Conservation (phyloP, 129 eudicot species). For the carrot (Daucus carota) region DH1_v3.0 NC_030385.2:39682501-39683000, state of each 20-base stretch:
- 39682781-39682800: neutral
- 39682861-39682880: slow-evolving; percentile 18
- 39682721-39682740: slow-evolving; percentile 7
- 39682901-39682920: slow-evolving; percentile 31
- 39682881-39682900: slow-evolving; percentile 65
- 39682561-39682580: neutral
- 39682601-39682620: neutral
- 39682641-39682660: slow-evolving; percentile 57
- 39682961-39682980: slow-evolving; percentile 50
- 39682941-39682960: slow-evolving; percentile 83
- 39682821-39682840: neutral
- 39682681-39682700: slow-evolving; percentile 83
- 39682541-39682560: neutral
- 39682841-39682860: neutral
- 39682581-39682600: no score
- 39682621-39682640: neutral
- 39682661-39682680: slow-evolving; percentile 55
- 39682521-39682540: slow-evolving; percentile 12
- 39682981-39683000: slow-evolving; percentile 37
- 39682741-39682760: neutral
- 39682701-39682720: slow-evolving; percentile 90
- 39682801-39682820: neutral
- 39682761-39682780: neutral
- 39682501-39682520: slow-evolving; percentile 61
- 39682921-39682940: slow-evolving; percentile 48